Evolutionary conservation across 495 filamentous ascomycete genomes (phyloP), one percentile per base, ranked within the genome.

Genomic region (Xylaria grammica): DNA sequence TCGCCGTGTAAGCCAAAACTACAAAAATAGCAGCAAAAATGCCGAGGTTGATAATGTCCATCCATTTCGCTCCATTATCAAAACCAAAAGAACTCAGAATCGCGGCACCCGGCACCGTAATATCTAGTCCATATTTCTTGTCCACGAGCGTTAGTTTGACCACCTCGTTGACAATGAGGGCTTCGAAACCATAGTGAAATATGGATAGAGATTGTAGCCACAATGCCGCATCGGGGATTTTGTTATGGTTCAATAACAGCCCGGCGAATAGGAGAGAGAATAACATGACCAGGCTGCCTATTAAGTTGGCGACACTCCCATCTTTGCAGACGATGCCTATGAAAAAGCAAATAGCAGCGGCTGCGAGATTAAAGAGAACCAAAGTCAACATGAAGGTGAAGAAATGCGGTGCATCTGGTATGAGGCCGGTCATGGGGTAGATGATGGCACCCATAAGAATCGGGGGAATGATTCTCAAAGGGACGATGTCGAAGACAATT

Each of bases 171-270:
- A 99, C 95, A 63, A 98, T 95, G 24, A 99, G 84, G 2, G 91
- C 90, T 80, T 97, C 95, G 69, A 99, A 98, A 2, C 89, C 95
- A 73, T 97, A 99, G 74, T 99, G 95, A 86, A 98, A 99, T 67
- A 99, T 99, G 20, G 93, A 97, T n/a, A 97, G 82, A 80, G 93
- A 79, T 79, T 99, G 96, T 38, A 98, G 74, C 95, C 95, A 99
- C 60, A 91, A 71, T 8, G 92, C 90, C 8, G 88, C 86, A 42
- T 84, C 78, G 4, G 95, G 95, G 62, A 98, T 98, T 15, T 90
- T 92, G 72, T 97, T 87, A 70, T 96, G 93, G 73, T 99, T 99
- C 50, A 99, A 84, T 53, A 99, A 78, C 34, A 98, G 81, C 61
- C 95, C 95, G 0, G 93, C 93, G 77, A 99, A 97, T 0, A 99